Evolutionary conservation across 2,329 filamentous ascomycete genomes (phyloP).

Genomic region (Penicillium sp.): DNA sequence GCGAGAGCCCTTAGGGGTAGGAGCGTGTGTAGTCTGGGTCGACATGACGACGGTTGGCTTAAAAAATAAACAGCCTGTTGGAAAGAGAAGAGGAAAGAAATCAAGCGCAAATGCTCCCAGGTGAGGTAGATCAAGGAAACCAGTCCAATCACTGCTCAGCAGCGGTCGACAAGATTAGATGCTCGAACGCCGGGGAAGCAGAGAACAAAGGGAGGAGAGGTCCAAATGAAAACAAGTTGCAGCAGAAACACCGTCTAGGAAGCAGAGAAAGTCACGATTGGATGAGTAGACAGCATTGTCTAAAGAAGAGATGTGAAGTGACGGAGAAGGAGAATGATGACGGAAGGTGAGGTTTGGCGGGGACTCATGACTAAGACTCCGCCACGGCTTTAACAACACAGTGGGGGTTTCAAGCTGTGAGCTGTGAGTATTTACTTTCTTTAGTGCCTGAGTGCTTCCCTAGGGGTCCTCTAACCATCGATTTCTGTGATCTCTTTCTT

Average conservation of each 20-base stretch:
- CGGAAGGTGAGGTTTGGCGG: slow-evolving; percentile 9
- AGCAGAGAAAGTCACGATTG: slow-evolving; percentile 9
- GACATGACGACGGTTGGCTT: slow-evolving; percentile 46
- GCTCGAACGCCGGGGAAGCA: slow-evolving; percentile 22
- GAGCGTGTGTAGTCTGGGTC: slow-evolving; percentile 35
- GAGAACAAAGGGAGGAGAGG: slow-evolving; percentile 10
- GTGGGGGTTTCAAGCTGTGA: slow-evolving; percentile 1
- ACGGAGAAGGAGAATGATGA: slow-evolving; percentile 13
- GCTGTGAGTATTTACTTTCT: neutral
- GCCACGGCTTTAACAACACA: slow-evolving; percentile 15
- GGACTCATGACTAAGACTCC: slow-evolving; percentile 21
- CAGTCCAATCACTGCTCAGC: slow-evolving; percentile 30
- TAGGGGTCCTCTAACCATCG: slow-evolving; percentile 3
- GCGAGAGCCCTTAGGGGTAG: slow-evolving; percentile 37
- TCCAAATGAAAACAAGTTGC: slow-evolving; percentile 9
- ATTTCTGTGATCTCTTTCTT: neutral
- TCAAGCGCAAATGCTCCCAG: slow-evolving; percentile 15
- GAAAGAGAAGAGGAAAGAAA: slow-evolving; percentile 23
- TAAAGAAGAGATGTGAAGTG: slow-evolving; percentile 10
- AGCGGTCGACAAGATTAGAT: slow-evolving; percentile 29
- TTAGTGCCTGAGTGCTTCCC: slow-evolving; percentile 5
- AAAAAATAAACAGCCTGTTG: slow-evolving; percentile 48
- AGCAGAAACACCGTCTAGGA: slow-evolving; percentile 6
- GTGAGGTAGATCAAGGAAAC: slow-evolving; percentile 19
- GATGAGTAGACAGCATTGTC: slow-evolving; percentile 11